Evolutionary conservation across 768 basidiomycete genomes (phyloP).

Genomic region (Fomitopsis serialis): DNA sequence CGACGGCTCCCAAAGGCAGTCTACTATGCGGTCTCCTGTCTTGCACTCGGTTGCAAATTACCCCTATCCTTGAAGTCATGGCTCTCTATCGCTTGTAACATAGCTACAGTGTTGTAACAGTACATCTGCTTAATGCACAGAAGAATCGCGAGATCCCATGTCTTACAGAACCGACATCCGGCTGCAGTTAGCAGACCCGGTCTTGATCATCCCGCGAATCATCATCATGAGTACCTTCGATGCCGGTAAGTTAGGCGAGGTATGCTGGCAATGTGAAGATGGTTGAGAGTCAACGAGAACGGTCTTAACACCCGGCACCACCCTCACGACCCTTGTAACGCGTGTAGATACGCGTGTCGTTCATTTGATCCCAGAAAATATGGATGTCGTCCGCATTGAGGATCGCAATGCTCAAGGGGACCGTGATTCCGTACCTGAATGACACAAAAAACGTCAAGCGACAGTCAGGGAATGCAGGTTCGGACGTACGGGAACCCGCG

Average conservation of each 20-base stretch:
- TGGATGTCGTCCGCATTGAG: constrained; percentile 9
- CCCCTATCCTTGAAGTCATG: too few species aligned
- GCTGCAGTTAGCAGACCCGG: too few species aligned
- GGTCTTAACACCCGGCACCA: background rate
- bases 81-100: background rate
- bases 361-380: constrained; percentile 10
- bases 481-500: constrained; percentile 11
- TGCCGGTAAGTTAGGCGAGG: too few species aligned
- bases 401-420: constrained; percentile 7
- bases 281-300: too few species aligned
- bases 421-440: background rate
- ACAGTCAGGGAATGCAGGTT: background rate
- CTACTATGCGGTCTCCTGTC: too few species aligned
- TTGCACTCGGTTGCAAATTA: too few species aligned
- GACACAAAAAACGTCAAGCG: background rate
- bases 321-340: constrained; percentile 9
- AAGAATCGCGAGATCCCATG: too few species aligned
- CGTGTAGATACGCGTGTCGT: constrained; percentile 8
- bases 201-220: too few species aligned
- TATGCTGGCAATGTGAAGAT: too few species aligned
- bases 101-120: background rate
- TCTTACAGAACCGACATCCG: too few species aligned
- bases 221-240: too few species aligned
- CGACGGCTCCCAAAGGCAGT: too few species aligned
- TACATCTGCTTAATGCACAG: background rate